Conservation (phyloP, 2,329 filamentous ascomycete genomes). For the Shiraia sp. region DNA sequence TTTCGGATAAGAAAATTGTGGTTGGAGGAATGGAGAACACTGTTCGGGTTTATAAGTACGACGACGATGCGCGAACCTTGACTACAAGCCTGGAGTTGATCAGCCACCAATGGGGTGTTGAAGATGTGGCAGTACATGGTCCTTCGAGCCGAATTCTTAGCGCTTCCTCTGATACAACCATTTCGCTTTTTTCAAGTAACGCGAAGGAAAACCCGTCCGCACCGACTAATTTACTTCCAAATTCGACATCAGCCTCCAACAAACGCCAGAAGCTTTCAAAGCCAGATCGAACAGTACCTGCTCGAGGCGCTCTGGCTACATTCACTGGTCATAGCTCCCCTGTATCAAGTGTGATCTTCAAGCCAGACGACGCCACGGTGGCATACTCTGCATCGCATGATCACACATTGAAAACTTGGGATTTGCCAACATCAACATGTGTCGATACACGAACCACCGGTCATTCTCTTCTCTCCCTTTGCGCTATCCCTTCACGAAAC, state of each 20-base stretch:
- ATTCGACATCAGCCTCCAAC: constrained; percentile 62
- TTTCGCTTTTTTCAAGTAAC: constrained; percentile 88
- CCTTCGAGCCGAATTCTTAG: constrained; percentile 79
- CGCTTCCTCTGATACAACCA: constrained; percentile 77
- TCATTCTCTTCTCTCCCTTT: constrained; percentile 79
- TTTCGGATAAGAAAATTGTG: constrained; percentile 76
- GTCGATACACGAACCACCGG: constrained; percentile 84
- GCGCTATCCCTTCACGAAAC: constrained; percentile 68
- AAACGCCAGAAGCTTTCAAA: constrained; percentile 76
- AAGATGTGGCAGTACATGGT: constrained; percentile 74
- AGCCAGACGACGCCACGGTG: constrained; percentile 80
- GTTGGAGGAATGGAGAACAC: constrained; percentile 85
- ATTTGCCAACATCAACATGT: constrained; percentile 77
- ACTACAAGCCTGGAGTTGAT: constrained; percentile 80
- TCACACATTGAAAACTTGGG: constrained; percentile 87
- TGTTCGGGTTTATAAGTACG: constrained; percentile 87
- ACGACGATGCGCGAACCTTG: constrained; percentile 65
- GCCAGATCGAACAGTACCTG: constrained; percentile 63
- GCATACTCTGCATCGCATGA: constrained; percentile 92
- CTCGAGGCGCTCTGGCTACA: constrained; percentile 78
- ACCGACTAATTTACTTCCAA: constrained; percentile 69
- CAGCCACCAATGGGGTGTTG: constrained; percentile 76
- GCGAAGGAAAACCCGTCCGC: constrained; percentile 76
- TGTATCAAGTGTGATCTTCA: constrained; percentile 82
- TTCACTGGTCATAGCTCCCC: constrained; percentile 72